phyloP scores from a whole-genome alignment of 1,284 basidiomycete species.

The Salmacisia buchloeana region DNA sequence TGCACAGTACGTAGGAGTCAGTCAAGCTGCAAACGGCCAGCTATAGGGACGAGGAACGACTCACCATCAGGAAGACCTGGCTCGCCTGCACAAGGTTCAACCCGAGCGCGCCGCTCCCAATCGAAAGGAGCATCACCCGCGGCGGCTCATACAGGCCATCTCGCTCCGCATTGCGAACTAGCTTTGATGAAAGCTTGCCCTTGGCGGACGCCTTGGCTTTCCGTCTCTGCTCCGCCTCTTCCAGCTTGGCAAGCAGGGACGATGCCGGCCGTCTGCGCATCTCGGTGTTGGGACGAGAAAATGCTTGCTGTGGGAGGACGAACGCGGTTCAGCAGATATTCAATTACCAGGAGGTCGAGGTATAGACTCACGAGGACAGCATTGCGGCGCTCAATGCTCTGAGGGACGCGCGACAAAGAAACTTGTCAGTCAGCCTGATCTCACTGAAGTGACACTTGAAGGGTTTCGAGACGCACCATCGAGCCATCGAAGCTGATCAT shows the following conservation, averaged over 20 bases:
- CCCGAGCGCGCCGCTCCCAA: conserved; percentile 7
- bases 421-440: not conserved
- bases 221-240: not conserved
- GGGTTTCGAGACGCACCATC: no score
- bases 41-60: conserved; percentile 51
- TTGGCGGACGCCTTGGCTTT: conserved; percentile 10
- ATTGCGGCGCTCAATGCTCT: not conserved
- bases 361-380: not conserved
- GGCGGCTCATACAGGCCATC: conserved; percentile 9
- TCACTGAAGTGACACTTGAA: no score
- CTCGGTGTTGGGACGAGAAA: not conserved
- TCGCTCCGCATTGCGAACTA: conserved; percentile 19
- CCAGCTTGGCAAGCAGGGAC: not conserved
- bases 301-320: not conserved
- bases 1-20: conserved; percentile 17
- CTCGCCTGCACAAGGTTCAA: conserved; percentile 1
- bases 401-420: not conserved
- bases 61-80: conserved; percentile 10
- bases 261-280: not conserved
- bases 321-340: not conserved
- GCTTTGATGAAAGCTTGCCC: conserved; percentile 15
- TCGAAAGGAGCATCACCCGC: conserved; percentile 1
- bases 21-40: conserved; percentile 72
- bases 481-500: conserved; percentile 4
- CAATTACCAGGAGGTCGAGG: not conserved